A percentile compares a stretch with the other conserved stretches of the same genome.
phyloP scores from a whole-genome alignment of 768 basidiomycete species.

The Kwoniella sp. region DNA sequence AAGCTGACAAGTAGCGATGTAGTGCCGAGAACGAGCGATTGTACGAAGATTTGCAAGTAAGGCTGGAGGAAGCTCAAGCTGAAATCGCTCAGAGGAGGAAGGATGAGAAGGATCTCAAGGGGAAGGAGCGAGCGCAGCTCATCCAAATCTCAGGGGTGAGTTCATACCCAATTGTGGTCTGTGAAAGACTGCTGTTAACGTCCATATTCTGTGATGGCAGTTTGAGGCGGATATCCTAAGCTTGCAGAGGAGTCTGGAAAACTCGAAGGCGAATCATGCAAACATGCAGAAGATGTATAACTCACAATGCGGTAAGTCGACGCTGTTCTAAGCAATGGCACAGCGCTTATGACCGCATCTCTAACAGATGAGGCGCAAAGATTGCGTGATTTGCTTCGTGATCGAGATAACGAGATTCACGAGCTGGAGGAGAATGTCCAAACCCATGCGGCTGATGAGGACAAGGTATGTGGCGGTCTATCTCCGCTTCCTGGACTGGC shows the following conservation, averaged over 20 bases:
- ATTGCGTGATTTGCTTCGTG: constrained; percentile 71
- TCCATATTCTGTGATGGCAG: constrained; percentile 14
- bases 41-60: constrained; percentile 73
- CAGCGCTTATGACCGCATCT: constrained; percentile 13
- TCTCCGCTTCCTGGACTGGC: not conserved
- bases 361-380: constrained; percentile 71
- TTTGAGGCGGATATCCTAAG: constrained; percentile 76
- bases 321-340: no score
- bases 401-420: constrained; percentile 73
- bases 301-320: constrained; percentile 74
- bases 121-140: constrained; percentile 69
- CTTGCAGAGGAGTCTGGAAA: constrained; percentile 72
- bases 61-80: constrained; percentile 72
- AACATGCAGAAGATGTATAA: constrained; percentile 83
- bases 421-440: constrained; percentile 65
- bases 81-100: constrained; percentile 79
- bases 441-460: constrained; percentile 67
- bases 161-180: not conserved
- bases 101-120: constrained; percentile 88
- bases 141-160: constrained; percentile 40
- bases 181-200: constrained; percentile 8
- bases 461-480: constrained; percentile 38
- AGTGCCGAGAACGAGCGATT: constrained; percentile 71
- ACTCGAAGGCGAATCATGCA: constrained; percentile 69
- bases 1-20: no score